Conservation (phyloP, 495 filamentous ascomycete genomes). For the Xylaria scruposa region DNA sequence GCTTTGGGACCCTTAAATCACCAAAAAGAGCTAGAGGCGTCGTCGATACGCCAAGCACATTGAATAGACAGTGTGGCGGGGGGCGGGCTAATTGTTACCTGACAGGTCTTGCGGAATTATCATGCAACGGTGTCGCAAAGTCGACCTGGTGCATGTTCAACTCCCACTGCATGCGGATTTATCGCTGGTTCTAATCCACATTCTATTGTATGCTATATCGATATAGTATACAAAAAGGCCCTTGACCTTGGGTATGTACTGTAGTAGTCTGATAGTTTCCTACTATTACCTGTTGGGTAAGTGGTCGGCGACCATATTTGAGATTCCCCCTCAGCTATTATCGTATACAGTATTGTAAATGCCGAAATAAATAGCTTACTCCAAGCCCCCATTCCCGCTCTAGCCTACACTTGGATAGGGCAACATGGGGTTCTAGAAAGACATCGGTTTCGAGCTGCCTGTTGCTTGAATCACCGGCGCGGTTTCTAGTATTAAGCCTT, state of each 20-base stretch:
- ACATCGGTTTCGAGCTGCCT: background rate
- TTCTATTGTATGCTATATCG: background rate
- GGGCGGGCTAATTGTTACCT: background rate
- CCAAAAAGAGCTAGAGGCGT: constrained; percentile 19
- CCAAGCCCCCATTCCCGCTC: background rate
- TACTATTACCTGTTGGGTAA: background rate
- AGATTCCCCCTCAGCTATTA: background rate
- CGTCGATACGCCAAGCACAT: background rate
- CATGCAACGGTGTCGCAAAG: background rate
- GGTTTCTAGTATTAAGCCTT: background rate
- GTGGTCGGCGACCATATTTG: background rate
- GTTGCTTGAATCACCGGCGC: constrained; percentile 1
- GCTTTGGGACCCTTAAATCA: constrained; percentile 4
- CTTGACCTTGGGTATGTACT: background rate
- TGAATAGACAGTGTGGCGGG: background rate
- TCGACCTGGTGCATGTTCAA: background rate
- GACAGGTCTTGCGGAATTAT: background rate
- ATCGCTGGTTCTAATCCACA: constrained; percentile 4
- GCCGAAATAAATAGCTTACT: background rate
- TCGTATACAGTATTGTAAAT: too few relatives aligned
- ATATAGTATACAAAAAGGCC: background rate
- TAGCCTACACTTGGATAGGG: background rate
- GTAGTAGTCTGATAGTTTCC: background rate
- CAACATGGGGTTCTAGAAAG: background rate
- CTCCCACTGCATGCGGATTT: background rate